These are phyloP conservation scores for Saccharomyces hybrid DNA, from an alignment of 1,139 yeast species.

Conservation along the genomic window DNA sequence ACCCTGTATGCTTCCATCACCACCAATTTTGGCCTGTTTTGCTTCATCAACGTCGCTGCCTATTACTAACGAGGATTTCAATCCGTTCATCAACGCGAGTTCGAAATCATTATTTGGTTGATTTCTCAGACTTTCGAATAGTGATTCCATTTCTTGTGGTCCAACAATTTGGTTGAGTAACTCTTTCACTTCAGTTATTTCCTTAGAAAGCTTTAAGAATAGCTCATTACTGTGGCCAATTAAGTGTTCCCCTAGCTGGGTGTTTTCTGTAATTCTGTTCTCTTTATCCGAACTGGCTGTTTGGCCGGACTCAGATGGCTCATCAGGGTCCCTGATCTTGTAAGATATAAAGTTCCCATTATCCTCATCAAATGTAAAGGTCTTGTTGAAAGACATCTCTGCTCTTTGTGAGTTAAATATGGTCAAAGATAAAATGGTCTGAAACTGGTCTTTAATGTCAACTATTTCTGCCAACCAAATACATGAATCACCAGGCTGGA, in stretches of 20 bases:
- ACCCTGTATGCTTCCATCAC: too few relatives aligned
- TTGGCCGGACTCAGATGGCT: background rate
- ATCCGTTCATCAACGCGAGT: background rate
- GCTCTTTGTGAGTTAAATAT: background rate
- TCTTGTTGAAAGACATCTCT: background rate
- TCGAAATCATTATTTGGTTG: background rate
- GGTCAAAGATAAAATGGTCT: slow-evolving; percentile 1
- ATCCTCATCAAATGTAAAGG: background rate
- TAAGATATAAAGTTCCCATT: background rate
- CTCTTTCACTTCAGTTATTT: background rate
- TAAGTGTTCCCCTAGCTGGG: background rate
- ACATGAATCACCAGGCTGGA: slow-evolving; percentile 15
- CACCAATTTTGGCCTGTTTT: too few relatives aligned
- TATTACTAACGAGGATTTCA: background rate
- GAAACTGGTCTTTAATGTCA: slow-evolving; percentile 14
- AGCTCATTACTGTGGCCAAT: background rate
- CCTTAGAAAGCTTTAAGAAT: background rate
- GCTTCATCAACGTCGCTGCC: too few relatives aligned
- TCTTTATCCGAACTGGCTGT: background rate
- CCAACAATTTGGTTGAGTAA: background rate
- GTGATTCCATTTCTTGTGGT: background rate
- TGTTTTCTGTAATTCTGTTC: background rate
- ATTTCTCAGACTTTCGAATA: background rate
- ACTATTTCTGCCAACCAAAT: slow-evolving; percentile 22
- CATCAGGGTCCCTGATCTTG: background rate